Percentiles rank a stretch among this genome's conserved stretches.
Evolutionary conservation across 352 stramenopile species (phyloP).

Genomic region (Phytophthora meadii): DNA sequence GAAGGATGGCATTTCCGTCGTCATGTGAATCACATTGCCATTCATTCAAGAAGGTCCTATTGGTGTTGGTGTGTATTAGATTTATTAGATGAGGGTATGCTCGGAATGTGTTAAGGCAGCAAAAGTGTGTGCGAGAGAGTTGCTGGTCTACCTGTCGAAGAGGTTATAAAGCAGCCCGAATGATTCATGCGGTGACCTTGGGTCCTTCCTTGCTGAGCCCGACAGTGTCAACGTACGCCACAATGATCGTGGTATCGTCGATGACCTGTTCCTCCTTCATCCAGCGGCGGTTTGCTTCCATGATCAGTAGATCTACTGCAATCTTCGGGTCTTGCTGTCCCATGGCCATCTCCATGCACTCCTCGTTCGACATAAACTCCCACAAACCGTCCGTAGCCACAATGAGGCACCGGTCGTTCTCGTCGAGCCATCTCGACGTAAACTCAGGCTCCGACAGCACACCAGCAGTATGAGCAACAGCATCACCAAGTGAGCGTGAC

Average conservation of each 20-base stretch:
- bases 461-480: slow-evolving; percentile 96
- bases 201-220: slow-evolving; percentile 14
- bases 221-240: slow-evolving; percentile 92
- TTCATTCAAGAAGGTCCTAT: not conserved
- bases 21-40: slow-evolving; percentile 11
- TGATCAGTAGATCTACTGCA: slow-evolving; percentile 93
- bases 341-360: slow-evolving; percentile 91
- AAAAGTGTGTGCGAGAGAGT: slow-evolving; percentile 15
- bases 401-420: slow-evolving; percentile 94
- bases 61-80: not conserved
- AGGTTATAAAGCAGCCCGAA: slow-evolving; percentile 18
- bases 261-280: slow-evolving; percentile 99
- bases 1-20: not conserved
- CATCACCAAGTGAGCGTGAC: slow-evolving; percentile 96
- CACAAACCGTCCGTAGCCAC: slow-evolving; percentile 98
- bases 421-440: slow-evolving; percentile 80
- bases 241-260: slow-evolving; percentile 98
- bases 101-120: slow-evolving; percentile 10
- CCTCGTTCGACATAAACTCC: slow-evolving; percentile 98
- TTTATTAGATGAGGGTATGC: slow-evolving; percentile 12
- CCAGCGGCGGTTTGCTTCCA: slow-evolving; percentile 96
- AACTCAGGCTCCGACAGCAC: slow-evolving; percentile 97
- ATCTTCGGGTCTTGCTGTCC: slow-evolving; percentile 80
- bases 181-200: slow-evolving; percentile 12
- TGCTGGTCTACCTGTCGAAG: not conserved